Conservation (phyloP, 306 rosid species). For the Citrullus colocynthis region DNA sequence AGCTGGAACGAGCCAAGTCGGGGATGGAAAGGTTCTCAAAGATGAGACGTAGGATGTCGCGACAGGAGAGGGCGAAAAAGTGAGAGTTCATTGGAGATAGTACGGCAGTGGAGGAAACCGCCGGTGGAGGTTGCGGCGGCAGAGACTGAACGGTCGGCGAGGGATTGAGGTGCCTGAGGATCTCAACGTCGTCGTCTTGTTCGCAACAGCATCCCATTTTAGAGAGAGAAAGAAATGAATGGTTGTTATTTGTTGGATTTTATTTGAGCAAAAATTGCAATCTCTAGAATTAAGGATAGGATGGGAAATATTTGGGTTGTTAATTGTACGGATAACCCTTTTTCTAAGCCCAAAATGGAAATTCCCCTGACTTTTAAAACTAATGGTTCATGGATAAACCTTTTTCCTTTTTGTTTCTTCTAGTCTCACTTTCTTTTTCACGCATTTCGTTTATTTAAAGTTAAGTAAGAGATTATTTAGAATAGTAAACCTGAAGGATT, state of each 20-base stretch:
- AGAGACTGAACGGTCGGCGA: conserved; percentile 15
- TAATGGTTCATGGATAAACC: no score
- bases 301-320: neutral
- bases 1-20: conserved; percentile 68
- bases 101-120: conserved; percentile 9
- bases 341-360: no score
- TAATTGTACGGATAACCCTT: no score
- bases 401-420: no score
- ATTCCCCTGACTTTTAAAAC: no score
- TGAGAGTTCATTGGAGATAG: conserved; percentile 62
- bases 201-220: conserved; percentile 53
- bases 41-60: conserved; percentile 70
- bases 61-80: conserved; percentile 55
- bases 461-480: no score
- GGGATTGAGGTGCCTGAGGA: conserved; percentile 21
- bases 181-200: conserved; percentile 39
- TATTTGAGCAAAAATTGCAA: neutral
- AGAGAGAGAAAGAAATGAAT: neutral
- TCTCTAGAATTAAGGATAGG: neutral
- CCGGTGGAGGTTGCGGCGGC: neutral
- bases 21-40: conserved; percentile 56
- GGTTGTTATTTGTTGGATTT: neutral
- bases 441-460: no score
- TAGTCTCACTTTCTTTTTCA: no score
- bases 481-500: no score